A percentile compares a stretch with the other conserved stretches of the same genome.
phyloP scores from a whole-genome alignment of 176 grass and related monocot genomes.

The Ensete glaucum region DNA sequence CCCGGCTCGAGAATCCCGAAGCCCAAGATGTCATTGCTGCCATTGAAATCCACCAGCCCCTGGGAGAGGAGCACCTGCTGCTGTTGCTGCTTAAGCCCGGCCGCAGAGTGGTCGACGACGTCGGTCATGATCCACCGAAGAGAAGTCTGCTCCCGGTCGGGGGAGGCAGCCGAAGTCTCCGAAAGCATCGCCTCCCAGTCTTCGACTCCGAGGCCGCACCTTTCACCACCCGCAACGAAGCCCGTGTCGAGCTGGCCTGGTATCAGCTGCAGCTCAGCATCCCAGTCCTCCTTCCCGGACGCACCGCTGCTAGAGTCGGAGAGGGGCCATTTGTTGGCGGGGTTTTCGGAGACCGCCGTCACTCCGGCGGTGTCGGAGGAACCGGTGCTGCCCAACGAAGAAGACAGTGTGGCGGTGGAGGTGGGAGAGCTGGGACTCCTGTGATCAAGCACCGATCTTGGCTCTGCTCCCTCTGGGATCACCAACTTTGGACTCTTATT shows the following conservation, averaged over 20 bases:
- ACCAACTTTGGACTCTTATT: slow-evolving; percentile 26
- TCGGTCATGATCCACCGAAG: slow-evolving; percentile 85
- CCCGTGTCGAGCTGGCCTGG: slow-evolving; percentile 43
- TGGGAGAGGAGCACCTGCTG: slow-evolving; percentile 21
- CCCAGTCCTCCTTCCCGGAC: slow-evolving; percentile 43
- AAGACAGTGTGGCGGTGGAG: slow-evolving; percentile 68
- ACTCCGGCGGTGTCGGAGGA: slow-evolving; percentile 44
- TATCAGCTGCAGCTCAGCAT: slow-evolving; percentile 54
- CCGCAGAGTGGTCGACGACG: slow-evolving; percentile 38
- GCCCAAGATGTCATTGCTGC: slow-evolving; percentile 45
- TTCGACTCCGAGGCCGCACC: slow-evolving; percentile 22
- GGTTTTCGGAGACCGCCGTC: slow-evolving; percentile 58
- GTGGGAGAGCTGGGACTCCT: slow-evolving; percentile 69
- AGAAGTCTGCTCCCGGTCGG: slow-evolving; percentile 68
- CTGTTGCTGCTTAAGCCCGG: slow-evolving; percentile 19
- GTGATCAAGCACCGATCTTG: slow-evolving; percentile 83
- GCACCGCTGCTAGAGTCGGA: slow-evolving; percentile 31
- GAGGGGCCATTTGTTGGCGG: slow-evolving; percentile 42
- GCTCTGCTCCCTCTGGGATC: slow-evolving; percentile 46
- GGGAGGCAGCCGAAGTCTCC: slow-evolving; percentile 25
- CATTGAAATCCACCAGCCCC: slow-evolving; percentile 3
- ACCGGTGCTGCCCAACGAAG: slow-evolving; percentile 51
- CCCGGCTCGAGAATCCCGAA: slow-evolving; percentile 43
- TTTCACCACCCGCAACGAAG: slow-evolving; percentile 29
- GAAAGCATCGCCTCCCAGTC: slow-evolving; percentile 66